A percentile compares a stretch with the other conserved stretches of the same genome.
Conservation (phyloP, 2,329 filamentous ascomycete genomes). For the Neofusicoccum parvum region DNA sequence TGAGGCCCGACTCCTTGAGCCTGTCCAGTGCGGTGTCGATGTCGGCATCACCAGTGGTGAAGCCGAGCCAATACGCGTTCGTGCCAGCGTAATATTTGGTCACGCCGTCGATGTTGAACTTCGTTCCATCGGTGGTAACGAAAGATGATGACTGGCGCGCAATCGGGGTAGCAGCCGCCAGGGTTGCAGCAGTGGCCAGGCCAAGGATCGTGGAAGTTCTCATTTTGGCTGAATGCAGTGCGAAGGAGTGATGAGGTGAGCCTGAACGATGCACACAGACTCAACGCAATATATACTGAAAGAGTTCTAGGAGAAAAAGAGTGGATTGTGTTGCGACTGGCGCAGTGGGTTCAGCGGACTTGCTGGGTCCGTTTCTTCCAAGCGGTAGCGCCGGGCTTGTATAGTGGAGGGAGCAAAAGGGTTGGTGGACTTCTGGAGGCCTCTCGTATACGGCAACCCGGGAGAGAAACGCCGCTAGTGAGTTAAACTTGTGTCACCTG, state of each 20-base stretch:
- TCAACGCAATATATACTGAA: conserved; percentile 1
- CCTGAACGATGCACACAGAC: not conserved
- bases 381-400: conserved; percentile 10
- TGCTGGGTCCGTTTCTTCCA: conserved; percentile 11
- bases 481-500: not conserved
- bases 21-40: conserved; percentile 54
- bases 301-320: not conserved
- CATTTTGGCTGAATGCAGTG: conserved; percentile 25
- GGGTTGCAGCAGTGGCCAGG: conserved; percentile 25
- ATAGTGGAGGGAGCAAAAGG: not conserved
- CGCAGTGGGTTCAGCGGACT: not conserved
- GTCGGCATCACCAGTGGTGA: conserved; percentile 56
- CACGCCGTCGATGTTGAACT: conserved; percentile 39
- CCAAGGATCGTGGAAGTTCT: conserved; percentile 28
- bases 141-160: conserved; percentile 27
- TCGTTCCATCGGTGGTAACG: conserved; percentile 32
- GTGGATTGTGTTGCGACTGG: not conserved
- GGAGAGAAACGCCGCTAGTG: conserved; percentile 8
- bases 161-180: conserved; percentile 19
- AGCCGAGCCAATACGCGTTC: conserved; percentile 60
- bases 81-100: conserved; percentile 54
- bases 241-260: not conserved
- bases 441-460: conserved; percentile 5
- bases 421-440: not conserved
- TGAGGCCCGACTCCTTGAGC: conserved; percentile 54